Percentiles rank a stretch among this genome's conserved stretches.
These are phyloP conservation scores for Austroboletus novae-zelandiae DNA, from an alignment of 1,284 basidiomycete genomes.

Conservation along the genomic window DNA sequence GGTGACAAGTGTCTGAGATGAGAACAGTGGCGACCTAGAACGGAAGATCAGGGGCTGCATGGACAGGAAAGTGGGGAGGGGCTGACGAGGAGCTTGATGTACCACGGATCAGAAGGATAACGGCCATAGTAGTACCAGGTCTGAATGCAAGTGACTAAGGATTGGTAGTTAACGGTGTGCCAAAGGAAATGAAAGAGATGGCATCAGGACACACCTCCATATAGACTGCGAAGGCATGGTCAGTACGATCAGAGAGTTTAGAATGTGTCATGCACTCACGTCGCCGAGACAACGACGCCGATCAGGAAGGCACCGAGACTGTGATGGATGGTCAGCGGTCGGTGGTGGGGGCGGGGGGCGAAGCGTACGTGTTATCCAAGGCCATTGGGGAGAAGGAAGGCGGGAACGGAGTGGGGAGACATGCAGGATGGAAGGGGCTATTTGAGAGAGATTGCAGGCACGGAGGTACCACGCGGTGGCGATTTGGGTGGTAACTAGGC, in stretches of 20 bases:
- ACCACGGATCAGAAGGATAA: constrained; percentile 50
- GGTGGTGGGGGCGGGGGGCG: neutral
- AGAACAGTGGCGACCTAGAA: constrained; percentile 49
- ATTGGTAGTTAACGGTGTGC: neutral
- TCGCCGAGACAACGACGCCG: constrained; percentile 46
- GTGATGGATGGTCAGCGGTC: neutral
- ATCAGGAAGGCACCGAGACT: constrained; percentile 53
- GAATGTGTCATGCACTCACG: constrained; percentile 31
- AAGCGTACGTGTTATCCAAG: constrained; percentile 20
- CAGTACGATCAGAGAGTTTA: neutral
- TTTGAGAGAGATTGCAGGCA: constrained; percentile 18
- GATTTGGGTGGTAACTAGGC: constrained; percentile 17
- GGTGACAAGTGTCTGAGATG: constrained; percentile 53
- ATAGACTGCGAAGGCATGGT: constrained; percentile 36
- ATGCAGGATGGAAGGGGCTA: constrained; percentile 12
- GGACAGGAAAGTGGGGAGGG: neutral
- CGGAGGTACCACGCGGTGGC: constrained; percentile 12
- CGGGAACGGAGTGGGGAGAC: constrained; percentile 4
- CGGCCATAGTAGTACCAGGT: constrained; percentile 52
- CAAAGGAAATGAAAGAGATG: neutral
- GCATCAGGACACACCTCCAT: constrained; percentile 43
- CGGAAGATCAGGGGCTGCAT: neutral
- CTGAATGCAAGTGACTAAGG: constrained; percentile 52
- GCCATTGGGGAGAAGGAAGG: constrained; percentile 12
- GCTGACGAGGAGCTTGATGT: constrained; percentile 36